Base-by-base conservation (phyloP, 805 yeast genomes). In the Candida orba region DNA sequence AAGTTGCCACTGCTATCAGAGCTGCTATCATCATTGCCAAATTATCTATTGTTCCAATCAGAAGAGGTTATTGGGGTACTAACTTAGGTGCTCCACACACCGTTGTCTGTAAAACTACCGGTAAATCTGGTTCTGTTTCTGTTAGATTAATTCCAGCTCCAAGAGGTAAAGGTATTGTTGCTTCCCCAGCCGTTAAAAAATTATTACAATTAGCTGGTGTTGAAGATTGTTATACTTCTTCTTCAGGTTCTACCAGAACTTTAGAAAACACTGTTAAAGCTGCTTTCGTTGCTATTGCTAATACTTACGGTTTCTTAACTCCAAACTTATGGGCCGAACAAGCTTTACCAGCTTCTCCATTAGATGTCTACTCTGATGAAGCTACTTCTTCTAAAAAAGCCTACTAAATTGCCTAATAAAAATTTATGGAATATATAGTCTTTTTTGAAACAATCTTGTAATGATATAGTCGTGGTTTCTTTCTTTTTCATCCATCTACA, bases 1-100 rank as follows among this genome's bases (percentile, higher is more conserved):
- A 93, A 80, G 97, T 93, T 68, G 99, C 99, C 65, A 89, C 97
- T 67, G 98, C 99, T 71, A 93, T 93, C 80, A 89, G 96, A 79
- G 96, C 98, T 65, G 99, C 98, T 66, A 91, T 93, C 79, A 81
- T 89, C 81, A 89, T 93, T 70, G 99, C 99, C 73, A 93, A 93
- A 82, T 83, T 93, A 69, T 84, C 96, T 62, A 84, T 93, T 75
- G 89, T 93, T 72, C 99, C 99, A 71, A 91, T 93, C 79, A 91
- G 99, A 84, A 89, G 99, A 84, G 99, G 99, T 81, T 93, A 93
- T 93, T 93, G 99, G 99, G 99, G 99, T 78, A 76, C 95, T 73
- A 88, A 89, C 82, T 86, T 93, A 75, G 99, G 99, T 84, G 84
- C 86, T 75, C 99, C 99, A 69, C 99, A 93, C 85, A 86, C 99